phyloP scores from a whole-genome alignment of 257 asterid genomes.

The Vinca minor region DNA sequence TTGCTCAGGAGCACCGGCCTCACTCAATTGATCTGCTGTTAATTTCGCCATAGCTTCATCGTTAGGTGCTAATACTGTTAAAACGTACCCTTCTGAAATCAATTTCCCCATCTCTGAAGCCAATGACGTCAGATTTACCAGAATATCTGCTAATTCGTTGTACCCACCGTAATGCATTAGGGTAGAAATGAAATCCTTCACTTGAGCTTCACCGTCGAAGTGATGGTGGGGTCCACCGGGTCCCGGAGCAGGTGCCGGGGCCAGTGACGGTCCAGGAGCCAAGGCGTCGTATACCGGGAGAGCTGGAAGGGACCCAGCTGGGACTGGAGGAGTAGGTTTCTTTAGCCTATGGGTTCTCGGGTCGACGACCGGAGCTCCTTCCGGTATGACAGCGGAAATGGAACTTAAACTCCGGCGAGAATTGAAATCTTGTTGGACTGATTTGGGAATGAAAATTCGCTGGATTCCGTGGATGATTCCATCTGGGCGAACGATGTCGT shows the following conservation, averaged over 20 bases:
- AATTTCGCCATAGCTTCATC: conserved; percentile 97
- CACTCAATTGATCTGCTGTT: conserved; percentile 72
- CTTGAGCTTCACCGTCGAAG: conserved; percentile 89
- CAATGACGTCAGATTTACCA: conserved; percentile 73
- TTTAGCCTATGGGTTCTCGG: conserved; percentile 63
- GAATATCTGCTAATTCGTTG: conserved; percentile 81
- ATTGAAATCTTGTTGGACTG: conserved; percentile 81
- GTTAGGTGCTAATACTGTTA: conserved; percentile 82
- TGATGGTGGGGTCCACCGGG: conserved; percentile 92
- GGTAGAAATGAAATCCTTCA: conserved; percentile 84
- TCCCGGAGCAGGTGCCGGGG: conserved; percentile 95
- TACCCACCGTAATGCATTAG: conserved; percentile 87
- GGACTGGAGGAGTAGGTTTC: conserved; percentile 39
- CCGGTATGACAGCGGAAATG: conserved; percentile 68
- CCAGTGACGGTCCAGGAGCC: conserved; percentile 91
- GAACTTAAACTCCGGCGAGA: conserved; percentile 53
- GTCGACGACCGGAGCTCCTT: conserved; percentile 90
- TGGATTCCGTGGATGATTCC: conserved; percentile 97
- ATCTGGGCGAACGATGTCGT: conserved; percentile 68
- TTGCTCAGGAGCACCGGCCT: conserved; percentile 95
- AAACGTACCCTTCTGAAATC: conserved; percentile 77
- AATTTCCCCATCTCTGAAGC: conserved; percentile 90
- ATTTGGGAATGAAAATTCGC: conserved; percentile 58
- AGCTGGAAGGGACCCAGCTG: conserved; percentile 64
- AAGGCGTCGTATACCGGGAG: conserved; percentile 61